Evolutionary conservation across 2,329 filamentous ascomycete genomes (phyloP).

Genomic region (Aspergillus fructus): DNA sequence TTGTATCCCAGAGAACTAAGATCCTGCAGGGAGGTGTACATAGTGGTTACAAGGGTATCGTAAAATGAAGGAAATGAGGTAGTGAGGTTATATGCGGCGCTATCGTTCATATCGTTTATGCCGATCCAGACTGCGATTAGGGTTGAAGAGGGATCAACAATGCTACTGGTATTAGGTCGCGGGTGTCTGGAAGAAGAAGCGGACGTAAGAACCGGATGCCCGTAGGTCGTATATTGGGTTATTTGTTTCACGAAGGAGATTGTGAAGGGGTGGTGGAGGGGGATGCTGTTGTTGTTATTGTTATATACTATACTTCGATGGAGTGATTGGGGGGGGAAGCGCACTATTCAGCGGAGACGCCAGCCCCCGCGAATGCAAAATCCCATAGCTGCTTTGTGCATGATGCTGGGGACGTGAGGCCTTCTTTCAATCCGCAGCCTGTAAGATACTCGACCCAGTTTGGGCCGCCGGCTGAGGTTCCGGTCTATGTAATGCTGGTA

Average conservation of each 20-base stretch:
- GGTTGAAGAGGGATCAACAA: constrained; percentile 23
- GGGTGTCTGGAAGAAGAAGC: no score
- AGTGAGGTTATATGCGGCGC: constrained; percentile 41
- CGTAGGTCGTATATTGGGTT: constrained; percentile 49
- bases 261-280: constrained; percentile 54
- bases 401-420: constrained; percentile 43
- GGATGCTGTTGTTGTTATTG: constrained; percentile 33
- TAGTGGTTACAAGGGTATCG: neutral
- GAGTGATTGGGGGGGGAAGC: neutral
- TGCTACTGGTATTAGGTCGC: constrained; percentile 16
- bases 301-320: neutral
- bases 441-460: constrained; percentile 59
- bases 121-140: constrained; percentile 57
- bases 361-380: constrained; percentile 56
- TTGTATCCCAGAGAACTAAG: constrained; percentile 47
- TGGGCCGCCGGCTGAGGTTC: constrained; percentile 53
- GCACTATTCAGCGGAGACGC: constrained; percentile 47
- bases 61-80: constrained; percentile 30
- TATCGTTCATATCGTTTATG: constrained; percentile 58
- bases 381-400: constrained; percentile 55
- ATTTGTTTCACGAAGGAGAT: constrained; percentile 53
- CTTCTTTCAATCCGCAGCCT: constrained; percentile 47
- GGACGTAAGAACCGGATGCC: constrained; percentile 37
- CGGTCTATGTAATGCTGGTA: constrained; percentile 31
- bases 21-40: neutral